These are phyloP conservation scores for Fusarium sp. DNA, from an alignment of 2,329 filamentous ascomycete species.

Conservation along the genomic window DNA sequence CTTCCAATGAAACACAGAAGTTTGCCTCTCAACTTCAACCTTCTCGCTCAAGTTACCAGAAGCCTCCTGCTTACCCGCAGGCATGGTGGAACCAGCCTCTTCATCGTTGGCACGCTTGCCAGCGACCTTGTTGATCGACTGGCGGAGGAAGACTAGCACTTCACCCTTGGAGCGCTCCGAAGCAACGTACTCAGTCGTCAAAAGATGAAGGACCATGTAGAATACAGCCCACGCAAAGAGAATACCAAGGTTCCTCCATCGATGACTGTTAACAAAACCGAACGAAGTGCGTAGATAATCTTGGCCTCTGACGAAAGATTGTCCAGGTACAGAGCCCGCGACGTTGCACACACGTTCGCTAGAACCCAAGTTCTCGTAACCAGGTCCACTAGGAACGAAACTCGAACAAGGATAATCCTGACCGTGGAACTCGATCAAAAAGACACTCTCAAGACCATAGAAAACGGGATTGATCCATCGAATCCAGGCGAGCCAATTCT, in stretches of 20 bases:
- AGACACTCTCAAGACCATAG: constrained; percentile 72
- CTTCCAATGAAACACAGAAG: constrained; percentile 72
- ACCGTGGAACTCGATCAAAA: constrained; percentile 70
- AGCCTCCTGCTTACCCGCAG: neutral
- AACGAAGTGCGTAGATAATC: constrained; percentile 7
- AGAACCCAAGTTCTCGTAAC: constrained; percentile 9
- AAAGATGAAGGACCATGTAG: constrained; percentile 24
- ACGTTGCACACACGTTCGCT: constrained; percentile 6
- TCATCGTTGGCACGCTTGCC: neutral
- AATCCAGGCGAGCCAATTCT: constrained; percentile 63
- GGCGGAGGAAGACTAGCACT: constrained; percentile 29
- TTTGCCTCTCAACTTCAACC: constrained; percentile 21
- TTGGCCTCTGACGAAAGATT: neutral
- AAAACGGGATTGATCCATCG: constrained; percentile 72
- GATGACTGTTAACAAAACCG: constrained; percentile 17
- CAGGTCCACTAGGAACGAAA: constrained; percentile 42
- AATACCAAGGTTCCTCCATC: constrained; percentile 36
- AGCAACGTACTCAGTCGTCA: constrained; percentile 27
- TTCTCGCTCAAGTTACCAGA: neutral
- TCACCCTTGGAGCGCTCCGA: constrained; percentile 36
- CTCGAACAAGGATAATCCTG: constrained; percentile 59
- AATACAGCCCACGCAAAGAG: constrained; percentile 25
- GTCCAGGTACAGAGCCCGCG: neutral
- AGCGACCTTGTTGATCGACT: neutral
- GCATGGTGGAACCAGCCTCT: neutral